Percentiles rank a stretch among this genome's conserved stretches.
Evolutionary conservation across 495 filamentous ascomycete genomes (phyloP).

Genomic region (Penicillium canescens): DNA sequence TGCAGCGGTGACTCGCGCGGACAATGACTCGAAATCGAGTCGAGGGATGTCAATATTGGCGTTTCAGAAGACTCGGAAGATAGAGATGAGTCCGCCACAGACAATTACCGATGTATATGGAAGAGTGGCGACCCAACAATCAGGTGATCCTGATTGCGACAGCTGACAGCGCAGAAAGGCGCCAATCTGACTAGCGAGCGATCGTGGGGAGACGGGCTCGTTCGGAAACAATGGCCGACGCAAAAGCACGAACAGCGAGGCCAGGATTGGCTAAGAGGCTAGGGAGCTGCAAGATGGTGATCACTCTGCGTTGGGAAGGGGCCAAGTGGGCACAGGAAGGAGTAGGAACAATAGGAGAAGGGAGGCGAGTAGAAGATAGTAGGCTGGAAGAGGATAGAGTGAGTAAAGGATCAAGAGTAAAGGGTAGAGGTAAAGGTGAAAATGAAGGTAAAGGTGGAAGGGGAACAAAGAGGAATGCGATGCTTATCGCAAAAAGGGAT

Average conservation of each 20-base stretch:
- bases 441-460: constrained; percentile 10
- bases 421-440: background rate
- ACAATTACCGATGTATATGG: constrained; percentile 10
- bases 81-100: constrained; percentile 1
- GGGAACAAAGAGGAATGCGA: constrained; percentile 10
- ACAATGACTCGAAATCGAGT: constrained; percentile 3
- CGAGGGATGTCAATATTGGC: background rate
- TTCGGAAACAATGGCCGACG: constrained; percentile 3
- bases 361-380: background rate
- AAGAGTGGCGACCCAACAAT: constrained; percentile 26
- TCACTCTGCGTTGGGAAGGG: constrained; percentile 14
- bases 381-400: constrained; percentile 5
- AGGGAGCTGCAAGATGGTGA: constrained; percentile 28
- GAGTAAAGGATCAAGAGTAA: constrained; percentile 2
- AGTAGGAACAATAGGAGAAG: constrained; percentile 2
- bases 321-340: constrained; percentile 6
- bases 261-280: constrained; percentile 19
- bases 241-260: constrained; percentile 7
- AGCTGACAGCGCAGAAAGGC: constrained; percentile 22
- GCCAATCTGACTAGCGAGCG: constrained; percentile 12
- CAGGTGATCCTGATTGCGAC: constrained; percentile 30
- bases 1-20: constrained; percentile 11
- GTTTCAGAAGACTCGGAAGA: background rate
- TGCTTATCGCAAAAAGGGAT: constrained; percentile 16
- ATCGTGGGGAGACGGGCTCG: constrained; percentile 9